phyloP scores from a whole-genome alignment of 306 rosid genomes.

The Prunus davidiana region DNA sequence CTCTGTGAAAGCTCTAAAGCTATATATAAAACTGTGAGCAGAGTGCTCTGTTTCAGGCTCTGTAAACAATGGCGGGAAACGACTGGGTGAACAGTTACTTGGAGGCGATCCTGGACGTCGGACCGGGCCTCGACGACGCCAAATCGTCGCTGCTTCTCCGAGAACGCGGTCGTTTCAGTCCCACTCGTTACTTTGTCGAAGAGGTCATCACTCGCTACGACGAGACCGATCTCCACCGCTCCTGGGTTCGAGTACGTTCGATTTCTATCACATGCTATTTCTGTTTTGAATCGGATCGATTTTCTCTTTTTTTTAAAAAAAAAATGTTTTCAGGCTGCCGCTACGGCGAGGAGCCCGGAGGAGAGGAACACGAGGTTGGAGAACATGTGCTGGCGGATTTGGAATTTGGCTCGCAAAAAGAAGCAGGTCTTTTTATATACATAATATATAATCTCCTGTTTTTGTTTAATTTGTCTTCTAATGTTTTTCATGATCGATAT shows the following conservation, averaged over 20 bases:
- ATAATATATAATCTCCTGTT: not conserved
- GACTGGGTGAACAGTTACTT: slow-evolving; percentile 59
- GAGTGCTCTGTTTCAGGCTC: slow-evolving; percentile 8
- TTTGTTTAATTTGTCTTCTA: not conserved
- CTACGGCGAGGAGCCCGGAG: slow-evolving; percentile 56
- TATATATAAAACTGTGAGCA: not conserved
- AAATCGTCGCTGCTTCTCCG: slow-evolving; percentile 49
- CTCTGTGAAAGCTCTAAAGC: not conserved
- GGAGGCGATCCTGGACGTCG: slow-evolving; percentile 64
- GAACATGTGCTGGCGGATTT: slow-evolving; percentile 68
- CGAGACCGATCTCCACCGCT: slow-evolving; percentile 62
- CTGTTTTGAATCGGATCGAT: not conserved
- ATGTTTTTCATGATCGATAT: not conserved
- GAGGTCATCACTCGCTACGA: slow-evolving; percentile 63
- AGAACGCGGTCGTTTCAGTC: slow-evolving; percentile 56
- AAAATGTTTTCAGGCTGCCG: slow-evolving; percentile 41
- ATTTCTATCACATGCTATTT: not conserved
- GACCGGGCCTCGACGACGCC: slow-evolving; percentile 50
- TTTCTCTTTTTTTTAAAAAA: not conserved
- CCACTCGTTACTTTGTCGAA: slow-evolving; percentile 63
- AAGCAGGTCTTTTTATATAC: slow-evolving; percentile 41
- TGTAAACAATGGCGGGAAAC: slow-evolving; percentile 52
- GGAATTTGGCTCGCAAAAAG: slow-evolving; percentile 68
- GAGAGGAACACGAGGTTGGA: slow-evolving; percentile 65
- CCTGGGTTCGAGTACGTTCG: slow-evolving; percentile 54